phyloP scores from a whole-genome alignment of 805 yeast species.

The Cyberlindnera xylosilytica region DNA sequence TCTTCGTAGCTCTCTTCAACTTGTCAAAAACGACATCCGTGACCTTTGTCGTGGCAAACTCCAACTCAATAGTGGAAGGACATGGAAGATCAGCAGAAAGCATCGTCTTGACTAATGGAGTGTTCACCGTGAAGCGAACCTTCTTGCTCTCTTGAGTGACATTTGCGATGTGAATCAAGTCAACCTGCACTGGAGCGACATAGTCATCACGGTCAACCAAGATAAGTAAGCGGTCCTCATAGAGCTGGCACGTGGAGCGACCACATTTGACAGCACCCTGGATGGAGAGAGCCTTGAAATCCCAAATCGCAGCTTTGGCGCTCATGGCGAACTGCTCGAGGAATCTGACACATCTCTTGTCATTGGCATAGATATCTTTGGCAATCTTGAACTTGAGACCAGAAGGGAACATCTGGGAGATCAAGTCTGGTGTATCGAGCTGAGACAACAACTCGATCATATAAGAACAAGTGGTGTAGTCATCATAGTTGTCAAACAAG shows the following conservation, averaged over 20 bases:
- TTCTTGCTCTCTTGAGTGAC: not conserved
- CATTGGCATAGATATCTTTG: slow-evolving; percentile 19
- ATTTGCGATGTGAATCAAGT: slow-evolving; percentile 6
- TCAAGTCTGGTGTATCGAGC: slow-evolving; percentile 3
- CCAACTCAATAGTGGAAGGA: slow-evolving; percentile 5
- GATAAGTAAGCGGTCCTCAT: slow-evolving; percentile 8
- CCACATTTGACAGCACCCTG: slow-evolving; percentile 5
- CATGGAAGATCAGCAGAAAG: slow-evolving; percentile 8
- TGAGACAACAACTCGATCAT: slow-evolving; percentile 24
- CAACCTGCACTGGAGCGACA: slow-evolving; percentile 23
- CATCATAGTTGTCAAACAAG: slow-evolving; percentile 11
- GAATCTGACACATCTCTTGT: slow-evolving; percentile 15
- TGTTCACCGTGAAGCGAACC: slow-evolving; percentile 6
- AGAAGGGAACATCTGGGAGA: slow-evolving; percentile 2
- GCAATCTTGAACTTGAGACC: slow-evolving; percentile 1
- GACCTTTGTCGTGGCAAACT: slow-evolving; percentile 2
- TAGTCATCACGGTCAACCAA: slow-evolving; percentile 18
- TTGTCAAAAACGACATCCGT: not conserved
- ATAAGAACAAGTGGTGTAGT: slow-evolving; percentile 20
- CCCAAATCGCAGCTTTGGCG: not conserved
- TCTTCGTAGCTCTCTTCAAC: not conserved
- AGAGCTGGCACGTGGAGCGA: slow-evolving; percentile 17
- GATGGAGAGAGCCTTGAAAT: slow-evolving; percentile 11
- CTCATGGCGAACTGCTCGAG: slow-evolving; percentile 4
- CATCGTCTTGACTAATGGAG: slow-evolving; percentile 15